These are phyloP conservation scores for Alternaria triticimaculans DNA, from an alignment of 2,329 filamentous ascomycete species.

Conservation along the genomic window DNA sequence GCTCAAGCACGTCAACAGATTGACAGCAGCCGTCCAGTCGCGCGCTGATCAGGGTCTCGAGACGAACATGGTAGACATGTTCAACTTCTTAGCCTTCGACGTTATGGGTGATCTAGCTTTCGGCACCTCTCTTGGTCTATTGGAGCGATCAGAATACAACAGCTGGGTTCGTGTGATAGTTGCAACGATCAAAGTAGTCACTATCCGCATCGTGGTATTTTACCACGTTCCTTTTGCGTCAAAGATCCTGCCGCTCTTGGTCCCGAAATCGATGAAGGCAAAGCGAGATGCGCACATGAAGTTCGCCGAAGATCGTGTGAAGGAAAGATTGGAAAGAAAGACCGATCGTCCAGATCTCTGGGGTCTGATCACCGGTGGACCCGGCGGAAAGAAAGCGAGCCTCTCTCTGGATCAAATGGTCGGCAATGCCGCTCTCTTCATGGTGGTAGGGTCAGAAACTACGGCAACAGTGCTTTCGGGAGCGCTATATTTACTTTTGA, in stretches of 20 bases:
- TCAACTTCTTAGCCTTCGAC: conserved; percentile 7
- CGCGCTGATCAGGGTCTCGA: conserved; percentile 3
- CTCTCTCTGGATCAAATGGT: conserved; percentile 5
- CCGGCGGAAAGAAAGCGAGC: conserved; percentile 3
- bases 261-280: conserved; percentile 8
- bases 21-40: conserved; percentile 5
- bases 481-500: neutral
- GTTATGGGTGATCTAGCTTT: conserved; percentile 6
- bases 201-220: conserved; percentile 5
- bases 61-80: conserved; percentile 7
- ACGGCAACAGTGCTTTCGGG: conserved; percentile 3
- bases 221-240: conserved; percentile 6
- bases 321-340: conserved; percentile 1
- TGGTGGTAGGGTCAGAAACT: conserved; percentile 9
- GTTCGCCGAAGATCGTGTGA: conserved; percentile 4
- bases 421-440: conserved; percentile 8
- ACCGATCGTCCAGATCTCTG: conserved; percentile 5
- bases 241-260: conserved; percentile 4
- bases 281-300: conserved; percentile 9
- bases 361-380: neutral
- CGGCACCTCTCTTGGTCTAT: conserved; percentile 3
- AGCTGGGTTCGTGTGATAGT: conserved; percentile 3
- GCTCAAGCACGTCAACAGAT: conserved; percentile 7
- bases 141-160: conserved; percentile 4
- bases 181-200: conserved; percentile 7